Evolutionary conservation across 2,329 filamentous ascomycete species (phyloP).

Genomic region (Venturia carpophila): DNA sequence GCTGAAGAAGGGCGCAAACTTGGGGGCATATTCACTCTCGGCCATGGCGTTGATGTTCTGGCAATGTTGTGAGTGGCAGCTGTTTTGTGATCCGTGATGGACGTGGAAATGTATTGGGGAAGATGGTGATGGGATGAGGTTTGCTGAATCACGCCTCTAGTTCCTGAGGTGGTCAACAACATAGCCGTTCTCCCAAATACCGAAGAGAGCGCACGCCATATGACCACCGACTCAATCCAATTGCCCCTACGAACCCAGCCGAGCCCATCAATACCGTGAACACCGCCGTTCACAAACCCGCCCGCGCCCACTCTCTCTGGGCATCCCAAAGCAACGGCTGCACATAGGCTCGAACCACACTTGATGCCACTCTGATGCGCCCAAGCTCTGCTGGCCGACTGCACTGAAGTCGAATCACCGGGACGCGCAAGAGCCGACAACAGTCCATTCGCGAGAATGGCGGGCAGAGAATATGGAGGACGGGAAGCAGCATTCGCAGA

Average conservation of each 20-base stretch:
- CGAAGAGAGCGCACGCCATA: not conserved
- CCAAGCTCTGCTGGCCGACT: not conserved
- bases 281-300: not conserved
- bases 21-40: slow-evolving; percentile 55
- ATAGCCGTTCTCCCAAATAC: not conserved
- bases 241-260: not conserved
- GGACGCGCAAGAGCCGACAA: not conserved
- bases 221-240: not conserved
- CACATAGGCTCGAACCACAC: not conserved
- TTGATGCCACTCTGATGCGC: slow-evolving; percentile 8
- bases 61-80: not conserved
- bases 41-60: slow-evolving; percentile 31
- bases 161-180: not conserved
- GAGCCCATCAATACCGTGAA: not conserved
- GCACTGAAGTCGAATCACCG: not conserved
- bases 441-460: not conserved
- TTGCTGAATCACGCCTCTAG: not conserved
- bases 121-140: not conserved
- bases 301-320: not conserved
- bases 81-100: not conserved
- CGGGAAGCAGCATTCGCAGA: slow-evolving; percentile 93
- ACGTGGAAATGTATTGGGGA: not conserved
- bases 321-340: not conserved
- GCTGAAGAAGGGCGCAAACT: slow-evolving; percentile 81
- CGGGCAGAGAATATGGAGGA: slow-evolving; percentile 55